Base-by-base conservation (phyloP, 2,329 filamentous ascomycete genomes). In the Aspergillus phoenicis region DNA sequence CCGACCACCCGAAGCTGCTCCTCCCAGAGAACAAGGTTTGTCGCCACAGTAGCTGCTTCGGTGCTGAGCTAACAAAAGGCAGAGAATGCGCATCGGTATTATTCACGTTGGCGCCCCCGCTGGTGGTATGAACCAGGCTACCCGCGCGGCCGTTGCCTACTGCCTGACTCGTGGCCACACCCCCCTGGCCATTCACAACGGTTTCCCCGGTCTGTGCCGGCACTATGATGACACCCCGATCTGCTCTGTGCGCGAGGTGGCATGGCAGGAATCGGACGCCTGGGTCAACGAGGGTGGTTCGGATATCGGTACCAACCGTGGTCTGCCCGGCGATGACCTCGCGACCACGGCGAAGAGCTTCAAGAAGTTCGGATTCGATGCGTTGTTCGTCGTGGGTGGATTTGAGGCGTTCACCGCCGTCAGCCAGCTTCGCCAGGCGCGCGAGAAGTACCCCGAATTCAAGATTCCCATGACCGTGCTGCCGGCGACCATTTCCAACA, bases 211-310 rank as follows among this genome's bases (percentile, higher is more conserved):
- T 15, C 88, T 99, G 60, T 90, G 92, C 57, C 88, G 95, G 51
- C 95, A 99, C 77, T 92, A 98, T 75, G 89, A 82, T 33, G 94
- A 98, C 73, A 82, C 88, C 71, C 93, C 93, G 0, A 62, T 91
- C 0, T 90, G 93, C 41, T 87, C 95, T 2, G 93, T 99, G 8
- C 89, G 93, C 33, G 86, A 90, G 41, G 91, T 98, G 62, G 83
- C 89, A 68, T 99, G 95, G 95, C 85, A 98, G 20, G 95, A 98
- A 73, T 93, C 96, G 5, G 94, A 98, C 74, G 84, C 87, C 63
- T 99, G 95, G 95, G 93, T 94, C 13, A 97, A 93, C 79, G 94
- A 93, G 79, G 95, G 95, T 74, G 95, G 95, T 63, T 98, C 93
- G 2, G 95, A 99, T 76, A 98, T 99, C 71, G 95, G 95, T 68